These are phyloP conservation scores for Cyberlindnera saturnus DNA, from an alignment of 805 yeast species.

Conservation along the genomic window DNA sequence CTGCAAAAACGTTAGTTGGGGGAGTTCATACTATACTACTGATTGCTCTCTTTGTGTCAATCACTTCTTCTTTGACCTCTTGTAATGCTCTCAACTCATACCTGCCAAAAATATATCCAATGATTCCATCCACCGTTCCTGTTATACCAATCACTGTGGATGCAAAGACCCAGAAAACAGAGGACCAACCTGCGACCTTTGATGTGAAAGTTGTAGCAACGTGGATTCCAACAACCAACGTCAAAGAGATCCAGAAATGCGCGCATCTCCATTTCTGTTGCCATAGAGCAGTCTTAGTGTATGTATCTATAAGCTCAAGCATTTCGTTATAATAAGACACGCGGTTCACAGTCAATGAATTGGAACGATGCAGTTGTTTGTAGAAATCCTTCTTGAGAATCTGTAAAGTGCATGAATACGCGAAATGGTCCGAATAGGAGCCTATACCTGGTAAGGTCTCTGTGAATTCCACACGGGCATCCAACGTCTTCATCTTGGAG, in stretches of 20 bases:
- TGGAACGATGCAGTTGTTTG: slow-evolving; percentile 2
- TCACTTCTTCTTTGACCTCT: slow-evolving; percentile 73
- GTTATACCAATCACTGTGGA: slow-evolving; percentile 52
- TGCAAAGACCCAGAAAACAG: slow-evolving; percentile 57
- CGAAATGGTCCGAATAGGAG: slow-evolving; percentile 92
- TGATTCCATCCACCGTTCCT: slow-evolving; percentile 70
- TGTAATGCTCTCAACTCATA: slow-evolving; percentile 70
- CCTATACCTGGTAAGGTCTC: slow-evolving; percentile 63
- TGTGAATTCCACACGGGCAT: slow-evolving; percentile 70
- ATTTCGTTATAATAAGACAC: slow-evolving; percentile 41
- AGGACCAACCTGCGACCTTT: slow-evolving; percentile 48
- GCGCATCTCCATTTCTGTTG: slow-evolving; percentile 60
- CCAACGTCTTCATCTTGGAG: slow-evolving; percentile 40
- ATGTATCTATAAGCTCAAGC: slow-evolving; percentile 37
- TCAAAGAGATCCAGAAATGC: slow-evolving; percentile 56
- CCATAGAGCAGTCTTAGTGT: slow-evolving; percentile 46
- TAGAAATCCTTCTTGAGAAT: slow-evolving; percentile 11
- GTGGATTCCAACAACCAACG: slow-evolving; percentile 44
- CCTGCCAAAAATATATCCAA: slow-evolving; percentile 74
- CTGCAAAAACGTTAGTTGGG: neutral
- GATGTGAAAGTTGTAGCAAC: slow-evolving; percentile 59
- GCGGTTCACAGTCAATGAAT: slow-evolving; percentile 1
- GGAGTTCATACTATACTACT: neutral
- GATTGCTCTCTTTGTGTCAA: slow-evolving; percentile 20
- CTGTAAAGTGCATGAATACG: slow-evolving; percentile 46